Percentiles rank a stretch among this genome's conserved stretches.
Evolutionary conservation across 805 yeast species (phyloP).

Genomic region (Metschnikowia cerradonensis): DNA sequence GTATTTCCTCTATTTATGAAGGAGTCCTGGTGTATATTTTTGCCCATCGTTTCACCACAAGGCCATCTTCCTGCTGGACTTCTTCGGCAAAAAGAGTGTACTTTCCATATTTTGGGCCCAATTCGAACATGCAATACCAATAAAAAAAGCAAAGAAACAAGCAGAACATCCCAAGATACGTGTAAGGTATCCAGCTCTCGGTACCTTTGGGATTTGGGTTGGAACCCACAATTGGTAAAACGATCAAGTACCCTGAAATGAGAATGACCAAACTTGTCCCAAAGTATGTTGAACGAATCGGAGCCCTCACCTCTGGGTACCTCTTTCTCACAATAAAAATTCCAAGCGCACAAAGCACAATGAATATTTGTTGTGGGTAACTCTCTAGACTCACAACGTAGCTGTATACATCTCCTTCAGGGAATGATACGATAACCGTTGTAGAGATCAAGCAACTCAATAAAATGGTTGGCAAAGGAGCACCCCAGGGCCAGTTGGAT

Average conservation of each 20-base stretch:
- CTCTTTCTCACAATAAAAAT: slow-evolving; percentile 49
- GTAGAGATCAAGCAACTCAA: slow-evolving; percentile 43
- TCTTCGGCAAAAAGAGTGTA: slow-evolving; percentile 45
- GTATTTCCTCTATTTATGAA: background rate
- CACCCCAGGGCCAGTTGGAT: slow-evolving; percentile 51
- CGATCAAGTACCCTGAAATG: slow-evolving; percentile 44
- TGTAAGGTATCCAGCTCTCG: slow-evolving; percentile 47
- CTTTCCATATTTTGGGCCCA: slow-evolving; percentile 43
- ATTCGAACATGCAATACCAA: slow-evolving; percentile 52
- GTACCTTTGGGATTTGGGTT: slow-evolving; percentile 40
- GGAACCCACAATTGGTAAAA: slow-evolving; percentile 45
- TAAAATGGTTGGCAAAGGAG: slow-evolving; percentile 51
- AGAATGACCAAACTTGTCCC: slow-evolving; percentile 47
- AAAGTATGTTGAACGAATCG: slow-evolving; percentile 46
- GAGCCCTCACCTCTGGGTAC: slow-evolving; percentile 46
- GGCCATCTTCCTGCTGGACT: slow-evolving; percentile 50
- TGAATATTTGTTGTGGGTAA: slow-evolving; percentile 47
- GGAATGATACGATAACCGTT: slow-evolving; percentile 34
- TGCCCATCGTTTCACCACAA: slow-evolving; percentile 54
- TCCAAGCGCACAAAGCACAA: slow-evolving; percentile 53
- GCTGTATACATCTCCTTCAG: slow-evolving; percentile 48
- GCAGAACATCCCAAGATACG: slow-evolving; percentile 42
- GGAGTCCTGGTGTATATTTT: slow-evolving; percentile 22
- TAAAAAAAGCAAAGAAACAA: slow-evolving; percentile 43
- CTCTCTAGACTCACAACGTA: slow-evolving; percentile 51